phyloP scores from a whole-genome alignment of 192 early-diverging fungal genomes.

The Entomortierella parvispora region DNA sequence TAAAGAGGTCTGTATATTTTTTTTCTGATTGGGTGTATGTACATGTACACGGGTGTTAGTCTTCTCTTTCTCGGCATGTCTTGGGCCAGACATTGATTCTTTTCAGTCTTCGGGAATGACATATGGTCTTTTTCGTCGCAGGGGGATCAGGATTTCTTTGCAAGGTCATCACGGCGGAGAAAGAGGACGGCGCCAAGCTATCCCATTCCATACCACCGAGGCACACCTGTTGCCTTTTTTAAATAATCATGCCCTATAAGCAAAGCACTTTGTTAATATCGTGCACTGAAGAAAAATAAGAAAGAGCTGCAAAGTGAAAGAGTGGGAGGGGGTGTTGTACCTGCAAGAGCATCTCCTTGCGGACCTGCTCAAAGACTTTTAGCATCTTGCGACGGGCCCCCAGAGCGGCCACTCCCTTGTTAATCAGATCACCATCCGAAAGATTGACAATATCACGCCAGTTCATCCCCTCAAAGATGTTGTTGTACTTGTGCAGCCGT shows the following conservation, averaged over 20 bases:
- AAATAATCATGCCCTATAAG: slow-evolving; percentile 19
- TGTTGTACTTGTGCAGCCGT: slow-evolving; percentile 96
- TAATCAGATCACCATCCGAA: slow-evolving; percentile 81
- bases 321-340: slow-evolving; percentile 3
- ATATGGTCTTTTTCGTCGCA: too few species aligned
- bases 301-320: too few species aligned
- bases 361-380: slow-evolving; percentile 92
- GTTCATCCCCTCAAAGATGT: slow-evolving; percentile 84
- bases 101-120: too few species aligned
- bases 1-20: too few species aligned
- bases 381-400: slow-evolving; percentile 97
- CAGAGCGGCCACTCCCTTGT: slow-evolving; percentile 89
- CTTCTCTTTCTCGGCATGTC: too few species aligned
- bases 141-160: too few species aligned
- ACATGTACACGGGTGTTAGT: too few species aligned
- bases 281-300: not conserved
- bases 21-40: too few species aligned
- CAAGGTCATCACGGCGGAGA: too few species aligned
- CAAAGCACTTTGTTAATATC: not conserved
- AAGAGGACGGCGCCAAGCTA: too few species aligned
- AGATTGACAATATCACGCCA: slow-evolving; percentile 93
- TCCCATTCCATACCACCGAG: too few species aligned
- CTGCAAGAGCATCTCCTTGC: slow-evolving; percentile 52
- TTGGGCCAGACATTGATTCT: too few species aligned
- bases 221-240: not conserved